Evolutionary conservation across 2,329 filamentous ascomycete species (phyloP), one percentile per base, ranked within the genome.

Genomic region (Xylaria sp.): DNA sequence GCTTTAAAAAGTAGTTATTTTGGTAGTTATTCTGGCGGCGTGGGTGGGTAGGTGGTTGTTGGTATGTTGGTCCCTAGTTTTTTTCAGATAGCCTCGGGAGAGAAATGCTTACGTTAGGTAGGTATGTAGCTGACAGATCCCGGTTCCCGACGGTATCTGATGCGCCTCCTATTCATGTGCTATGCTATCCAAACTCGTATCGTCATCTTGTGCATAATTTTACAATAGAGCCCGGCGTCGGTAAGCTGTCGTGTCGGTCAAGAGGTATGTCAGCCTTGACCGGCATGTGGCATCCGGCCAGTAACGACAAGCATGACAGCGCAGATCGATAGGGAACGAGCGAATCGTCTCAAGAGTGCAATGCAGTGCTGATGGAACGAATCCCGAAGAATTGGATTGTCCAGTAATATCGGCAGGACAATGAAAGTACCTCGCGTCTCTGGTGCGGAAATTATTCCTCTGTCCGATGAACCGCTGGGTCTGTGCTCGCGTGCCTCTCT

Each of bases 361-460:
- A 53, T 47, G 38, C 14, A 4, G 51, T 58, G 53, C 46, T 42
- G n/a, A 53, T 61, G 25, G 61, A 49, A 58, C 21, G 21, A 31
- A 40, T 38, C 28, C n/a, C 17, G 43, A 37, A 19, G 11, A 33
- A 25, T 21, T 12, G 15, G 35, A 15, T 53, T 43, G 31, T 28
- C 47, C 51, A 33, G 15, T 51, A 19, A 31, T 1, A 49, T 53
- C 23, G 12, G 19, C 7, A 37, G 28, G 9, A 28, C 15, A 33
- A 31, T 57, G n/a, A 14, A 46, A 31, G 28, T 37, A 42, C 45
- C 50, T 15, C 15, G 46, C 19, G n/a, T 45, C 38, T 23, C n/a
- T 17, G 28, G 5, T n/a, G 38, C 21, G 31, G 23, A 21, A 40
- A 46, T 25, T 12, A 35, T 42, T 19, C 8, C 37, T 15, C 1